phyloP scores from a whole-genome alignment of 208 protist species.

The Leishmania arabica region DNA sequence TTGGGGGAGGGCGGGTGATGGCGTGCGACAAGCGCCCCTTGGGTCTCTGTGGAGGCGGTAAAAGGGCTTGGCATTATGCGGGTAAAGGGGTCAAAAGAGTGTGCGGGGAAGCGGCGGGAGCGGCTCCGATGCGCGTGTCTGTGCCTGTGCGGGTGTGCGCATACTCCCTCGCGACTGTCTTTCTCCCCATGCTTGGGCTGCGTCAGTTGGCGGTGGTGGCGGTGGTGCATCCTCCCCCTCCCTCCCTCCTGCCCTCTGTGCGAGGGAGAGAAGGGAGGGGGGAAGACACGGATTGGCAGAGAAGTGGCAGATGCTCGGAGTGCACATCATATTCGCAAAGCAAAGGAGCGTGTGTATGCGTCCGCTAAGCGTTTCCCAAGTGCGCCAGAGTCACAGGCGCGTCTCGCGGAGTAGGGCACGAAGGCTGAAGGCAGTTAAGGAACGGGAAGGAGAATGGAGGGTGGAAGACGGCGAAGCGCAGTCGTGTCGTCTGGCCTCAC shows the following conservation, averaged over 20 bases:
- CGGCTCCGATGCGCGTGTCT: not conserved
- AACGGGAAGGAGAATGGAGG: not conserved
- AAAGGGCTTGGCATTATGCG: not conserved
- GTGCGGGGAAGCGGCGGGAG: not conserved
- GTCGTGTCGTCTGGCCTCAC: not conserved
- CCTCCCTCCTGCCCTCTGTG: not conserved
- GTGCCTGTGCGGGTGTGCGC: not conserved
- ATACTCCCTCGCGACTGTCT: not conserved
- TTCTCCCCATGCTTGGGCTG: not conserved
- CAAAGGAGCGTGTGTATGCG: not conserved
- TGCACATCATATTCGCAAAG: not conserved
- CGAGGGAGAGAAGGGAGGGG: not conserved
- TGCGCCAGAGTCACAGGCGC: not conserved
- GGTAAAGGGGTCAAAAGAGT: not conserved
- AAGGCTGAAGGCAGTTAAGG: not conserved
- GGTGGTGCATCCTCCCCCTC: not conserved
- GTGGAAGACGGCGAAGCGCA: not conserved
- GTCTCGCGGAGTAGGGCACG: not conserved
- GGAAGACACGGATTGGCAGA: not conserved
- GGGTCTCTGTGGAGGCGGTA: not conserved
- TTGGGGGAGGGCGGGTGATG: not conserved
- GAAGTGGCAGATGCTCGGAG: not conserved
- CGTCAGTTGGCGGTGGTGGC: not conserved
- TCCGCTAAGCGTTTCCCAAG: not conserved
- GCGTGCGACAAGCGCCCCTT: not conserved